Evolutionary conservation across 352 stramenopile genomes (phyloP), one percentile per base, ranked within the genome.

Genomic region (Pythium aphanidermatum): DNA sequence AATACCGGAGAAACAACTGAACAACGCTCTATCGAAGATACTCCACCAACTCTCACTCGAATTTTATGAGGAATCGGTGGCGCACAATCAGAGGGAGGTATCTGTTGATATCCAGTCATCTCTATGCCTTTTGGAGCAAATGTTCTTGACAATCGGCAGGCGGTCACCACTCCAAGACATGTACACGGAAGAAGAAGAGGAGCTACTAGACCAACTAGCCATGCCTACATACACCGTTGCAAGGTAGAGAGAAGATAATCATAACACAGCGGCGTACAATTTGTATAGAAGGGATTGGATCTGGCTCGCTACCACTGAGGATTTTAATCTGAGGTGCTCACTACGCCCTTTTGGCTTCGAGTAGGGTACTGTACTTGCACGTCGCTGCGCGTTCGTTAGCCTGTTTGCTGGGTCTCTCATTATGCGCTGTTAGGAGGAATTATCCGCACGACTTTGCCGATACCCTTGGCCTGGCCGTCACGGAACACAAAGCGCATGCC

Each of bases 401-500:
- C n/a, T n/a, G n/a, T n/a, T n/a, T n/a, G n/a, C n/a, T n/a, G n/a
- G n/a, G n/a, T n/a, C n/a, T n/a, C n/a, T n/a, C n/a, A n/a, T n/a
- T n/a, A n/a, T 33, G 9, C 28, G 28, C 28, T 33, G 9, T 9
- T 33, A 9, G 36, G 36, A 16, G 59, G 65, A 23, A 93, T 42
- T 76, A 93, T 83, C 31, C 74, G 70, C 23, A 88, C 68, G 11
- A 97, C 74, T 58, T 96, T 97, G 27, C 95, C 95, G 34, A 98
- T 97, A 49, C 96, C 95, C 64, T 98, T 98, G 21, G 96, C 95
- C 51, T 97, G 86, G 3, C 96, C 96, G 64, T 99, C 96, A 39
- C 96, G 89, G 52, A 99, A 99, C 26, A 99, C 79, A 66, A 99
- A 98, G 48, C 82, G 79, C 79, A 94, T 97, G 37, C 96, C 96